These are phyloP conservation scores for Aspergillus sp. DNA, from an alignment of 2,329 filamentous ascomycete genomes.

Conservation along the genomic window DNA sequence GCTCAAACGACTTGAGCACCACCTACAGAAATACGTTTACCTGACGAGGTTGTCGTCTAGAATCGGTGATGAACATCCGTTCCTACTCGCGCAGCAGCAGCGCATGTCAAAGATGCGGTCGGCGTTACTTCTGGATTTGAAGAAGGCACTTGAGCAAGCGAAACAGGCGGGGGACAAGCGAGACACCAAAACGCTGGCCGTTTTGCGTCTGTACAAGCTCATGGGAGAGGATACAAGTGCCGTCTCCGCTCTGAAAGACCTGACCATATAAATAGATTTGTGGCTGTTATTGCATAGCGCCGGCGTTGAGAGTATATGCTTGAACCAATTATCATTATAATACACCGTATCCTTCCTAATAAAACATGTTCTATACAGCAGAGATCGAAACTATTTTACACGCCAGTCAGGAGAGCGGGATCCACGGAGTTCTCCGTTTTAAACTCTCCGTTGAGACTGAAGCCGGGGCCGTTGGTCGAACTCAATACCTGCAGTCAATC, in stretches of 20 bases:
- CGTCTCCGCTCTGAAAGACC: slow-evolving; percentile 55
- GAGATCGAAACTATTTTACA: slow-evolving; percentile 40
- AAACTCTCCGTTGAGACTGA: slow-evolving; percentile 82
- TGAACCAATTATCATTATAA: slow-evolving; percentile 39
- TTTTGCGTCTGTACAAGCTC: slow-evolving; percentile 61
- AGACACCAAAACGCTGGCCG: slow-evolving; percentile 49
- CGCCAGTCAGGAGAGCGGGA: slow-evolving; percentile 46
- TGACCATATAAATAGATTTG: slow-evolving; percentile 30
- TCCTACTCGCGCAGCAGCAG: slow-evolving; percentile 57
- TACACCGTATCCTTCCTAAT: slow-evolving; percentile 43
- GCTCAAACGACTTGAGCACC: slow-evolving; percentile 52
- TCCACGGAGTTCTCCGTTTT: slow-evolving; percentile 60
- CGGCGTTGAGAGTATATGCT: slow-evolving; percentile 39
- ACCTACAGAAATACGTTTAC: slow-evolving; percentile 59
- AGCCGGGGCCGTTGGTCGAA: slow-evolving; percentile 81
- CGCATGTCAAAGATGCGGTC: slow-evolving; percentile 59
- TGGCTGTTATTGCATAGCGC: slow-evolving; percentile 40
- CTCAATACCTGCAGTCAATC: slow-evolving; percentile 65
- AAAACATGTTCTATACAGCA: slow-evolving; percentile 45
- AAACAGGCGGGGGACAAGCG: slow-evolving; percentile 37
- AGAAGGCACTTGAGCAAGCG: slow-evolving; percentile 60
- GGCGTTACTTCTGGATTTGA: slow-evolving; percentile 65
- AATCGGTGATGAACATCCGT: slow-evolving; percentile 61
- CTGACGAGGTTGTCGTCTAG: slow-evolving; percentile 52
- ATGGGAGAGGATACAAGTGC: slow-evolving; percentile 62